Evolutionary conservation across 1,284 basidiomycete genomes (phyloP), one percentile per base, ranked within the genome.

Genomic region (Cutaneotrichosporon curvatum): DNA sequence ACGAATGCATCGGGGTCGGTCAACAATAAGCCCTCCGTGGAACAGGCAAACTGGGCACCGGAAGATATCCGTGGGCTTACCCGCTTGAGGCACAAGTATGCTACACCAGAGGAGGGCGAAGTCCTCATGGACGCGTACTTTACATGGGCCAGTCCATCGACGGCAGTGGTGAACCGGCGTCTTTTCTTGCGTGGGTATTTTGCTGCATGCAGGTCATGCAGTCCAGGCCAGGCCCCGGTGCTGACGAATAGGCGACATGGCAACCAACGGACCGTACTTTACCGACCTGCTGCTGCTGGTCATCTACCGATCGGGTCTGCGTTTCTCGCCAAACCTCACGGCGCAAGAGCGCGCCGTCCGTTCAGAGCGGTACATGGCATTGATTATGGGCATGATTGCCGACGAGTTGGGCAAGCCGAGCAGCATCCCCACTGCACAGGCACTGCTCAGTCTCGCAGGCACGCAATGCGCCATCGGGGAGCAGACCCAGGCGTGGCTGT

Each of bases 401-500:
- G 53, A 58, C 20, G 53, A 56, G 43, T 38, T 56, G 18, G 25
- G 23, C 33, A 43, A 48, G 32, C 54, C 56, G 4, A 52, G 53
- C 40, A 47, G 46, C 18, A 50, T 58, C 4, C 43, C 41, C 42
- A 15, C 30, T 2, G 12, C 50, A 47, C 48, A 58, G 47, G 56
- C 56, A 2, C 47, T 58, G 6, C 31, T 58, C 3, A 45, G 43
- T 6, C 30, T 58, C 1, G 53, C 53, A 1, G 56, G 56, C n/a
- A 50, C 53, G 20, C 46, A 48, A 15, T 50, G 48, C n/a, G 53
- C 56, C 1, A 35, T 47, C 10, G 56, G 56, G n/a, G 44, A 58
- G 32, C 48, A 49, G 16, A 58, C 50, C 11, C 53, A 55, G 40
- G 53, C 56, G 23, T 58, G 56, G 56, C 45, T 58, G 35, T 55